Percentiles rank a stretch among this genome's conserved stretches.
phyloP scores from a whole-genome alignment of 2,329 filamentous ascomycete genomes.

The Fusarium euwallaceae region DNA sequence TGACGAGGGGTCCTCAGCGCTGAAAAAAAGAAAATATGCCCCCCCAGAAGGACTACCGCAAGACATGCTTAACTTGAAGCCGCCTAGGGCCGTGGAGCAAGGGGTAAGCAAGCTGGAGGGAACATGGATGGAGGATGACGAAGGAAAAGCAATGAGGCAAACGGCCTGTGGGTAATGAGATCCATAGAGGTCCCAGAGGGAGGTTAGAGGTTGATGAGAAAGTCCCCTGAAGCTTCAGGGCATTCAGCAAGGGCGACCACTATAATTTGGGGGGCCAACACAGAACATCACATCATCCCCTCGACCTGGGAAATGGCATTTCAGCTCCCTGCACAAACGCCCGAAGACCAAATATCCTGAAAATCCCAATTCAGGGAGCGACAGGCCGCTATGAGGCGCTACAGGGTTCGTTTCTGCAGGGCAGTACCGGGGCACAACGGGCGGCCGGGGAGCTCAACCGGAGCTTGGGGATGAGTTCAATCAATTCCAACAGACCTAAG shows the following conservation, averaged over 20 bases:
- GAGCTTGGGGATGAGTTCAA: not conserved
- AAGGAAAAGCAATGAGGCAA: conserved; percentile 23
- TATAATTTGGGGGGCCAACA: not conserved
- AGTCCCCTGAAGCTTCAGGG: conserved; percentile 2
- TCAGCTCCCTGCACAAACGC: not conserved
- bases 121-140: conserved; percentile 19
- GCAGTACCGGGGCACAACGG: not conserved
- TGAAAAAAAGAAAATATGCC: conserved; percentile 28
- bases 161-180: not conserved
- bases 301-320: not conserved
- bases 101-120: conserved; percentile 17
- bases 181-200: not conserved
- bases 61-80: conserved; percentile 37
- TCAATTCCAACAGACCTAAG: not conserved
- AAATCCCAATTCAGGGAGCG: conserved; percentile 1
- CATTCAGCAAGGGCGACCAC: not conserved
- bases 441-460: conserved; percentile 1
- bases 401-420: not conserved
- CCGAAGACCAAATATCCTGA: not conserved
- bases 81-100: conserved; percentile 30
- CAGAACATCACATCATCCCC: not conserved
- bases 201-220: conserved; percentile 3
- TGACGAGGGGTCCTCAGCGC: conserved; percentile 7
- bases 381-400: not conserved
- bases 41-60: conserved; percentile 15